These are phyloP conservation scores for Plasmodium vinckei DNA, from an alignment of 169 alveolate genomes.

Conservation along the genomic window DNA sequence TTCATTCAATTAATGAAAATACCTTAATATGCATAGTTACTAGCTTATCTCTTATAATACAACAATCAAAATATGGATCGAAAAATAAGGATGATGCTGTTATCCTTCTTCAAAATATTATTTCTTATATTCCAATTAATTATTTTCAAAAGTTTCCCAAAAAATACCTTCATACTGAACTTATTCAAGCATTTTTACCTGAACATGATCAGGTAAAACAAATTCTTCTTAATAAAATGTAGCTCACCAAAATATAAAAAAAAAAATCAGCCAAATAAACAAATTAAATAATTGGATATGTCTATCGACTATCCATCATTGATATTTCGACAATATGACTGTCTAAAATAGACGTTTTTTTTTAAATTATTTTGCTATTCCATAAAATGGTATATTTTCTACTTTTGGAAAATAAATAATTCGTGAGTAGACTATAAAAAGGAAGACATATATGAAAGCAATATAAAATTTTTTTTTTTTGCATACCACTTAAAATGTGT, in stretches of 20 bases:
- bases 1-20: constrained; percentile 73
- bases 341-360: too few relatives aligned
- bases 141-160: constrained; percentile 47
- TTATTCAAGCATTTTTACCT: constrained; percentile 15
- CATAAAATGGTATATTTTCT: too few relatives aligned
- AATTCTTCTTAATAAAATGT: constrained; percentile 29
- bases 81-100: constrained; percentile 25
- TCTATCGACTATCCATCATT: too few relatives aligned
- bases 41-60: constrained; percentile 49
- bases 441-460: too few relatives aligned
- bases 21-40: constrained; percentile 47
- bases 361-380: too few relatives aligned
- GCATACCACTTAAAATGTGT: too few relatives aligned
- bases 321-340: too few relatives aligned
- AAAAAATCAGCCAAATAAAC: not conserved
- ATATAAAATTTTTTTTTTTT: too few relatives aligned
- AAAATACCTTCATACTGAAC: constrained; percentile 32
- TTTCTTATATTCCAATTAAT: constrained; percentile 10
- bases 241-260: not conserved
- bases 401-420: too few relatives aligned
- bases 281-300: too few relatives aligned
- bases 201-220: constrained; percentile 26
- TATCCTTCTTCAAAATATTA: constrained; percentile 4
- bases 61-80: constrained; percentile 45
- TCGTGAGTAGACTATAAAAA: too few relatives aligned